Percentiles rank a stretch among this genome's conserved stretches.
Conservation (phyloP, 768 basidiomycete genomes). For the Chalciporus pseudorubinellus region DNA sequence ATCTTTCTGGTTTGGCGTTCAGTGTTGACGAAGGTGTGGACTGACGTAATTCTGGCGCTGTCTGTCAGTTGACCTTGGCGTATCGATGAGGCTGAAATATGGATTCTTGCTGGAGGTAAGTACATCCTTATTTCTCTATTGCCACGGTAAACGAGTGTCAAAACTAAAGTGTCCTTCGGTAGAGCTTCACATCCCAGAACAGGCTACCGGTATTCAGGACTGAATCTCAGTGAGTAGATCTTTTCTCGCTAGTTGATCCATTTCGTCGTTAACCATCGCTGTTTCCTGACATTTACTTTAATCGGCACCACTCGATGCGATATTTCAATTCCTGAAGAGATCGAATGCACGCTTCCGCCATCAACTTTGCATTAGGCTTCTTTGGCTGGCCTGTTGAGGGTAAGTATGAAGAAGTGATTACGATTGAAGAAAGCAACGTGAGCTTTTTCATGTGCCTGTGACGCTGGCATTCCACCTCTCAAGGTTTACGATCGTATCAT, state of each 20-base stretch:
- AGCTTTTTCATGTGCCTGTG: conserved; percentile 21
- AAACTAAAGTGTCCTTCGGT: conserved; percentile 23
- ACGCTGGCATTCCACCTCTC: conserved; percentile 1
- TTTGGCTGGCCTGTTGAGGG: conserved; percentile 71
- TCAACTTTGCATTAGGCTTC: conserved; percentile 73
- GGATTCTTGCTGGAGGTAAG: conserved; percentile 67
- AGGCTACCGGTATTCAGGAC: conserved; percentile 78
- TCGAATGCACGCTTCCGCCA: conserved; percentile 65
- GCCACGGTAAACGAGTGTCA: conserved; percentile 3
- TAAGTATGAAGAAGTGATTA: conserved; percentile 75
- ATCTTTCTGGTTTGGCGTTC: background rate
- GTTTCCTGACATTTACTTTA: background rate
- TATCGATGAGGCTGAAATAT: conserved; percentile 75
- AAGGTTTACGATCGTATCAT: background rate
- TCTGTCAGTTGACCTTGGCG: conserved; percentile 55
- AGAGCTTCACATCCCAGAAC: conserved; percentile 59
- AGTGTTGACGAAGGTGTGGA: background rate
- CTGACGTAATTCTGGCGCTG: background rate
- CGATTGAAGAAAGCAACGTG: conserved; percentile 62
- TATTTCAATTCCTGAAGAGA: conserved; percentile 42
- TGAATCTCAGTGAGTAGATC: conserved; percentile 57
- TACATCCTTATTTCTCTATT: background rate
- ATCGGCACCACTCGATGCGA: background rate
- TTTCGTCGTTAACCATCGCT: no score
- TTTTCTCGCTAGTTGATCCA: background rate